Evolutionary conservation across 2,329 filamentous ascomycete genomes (phyloP).

Genomic region (Penicillium oxalicum): DNA sequence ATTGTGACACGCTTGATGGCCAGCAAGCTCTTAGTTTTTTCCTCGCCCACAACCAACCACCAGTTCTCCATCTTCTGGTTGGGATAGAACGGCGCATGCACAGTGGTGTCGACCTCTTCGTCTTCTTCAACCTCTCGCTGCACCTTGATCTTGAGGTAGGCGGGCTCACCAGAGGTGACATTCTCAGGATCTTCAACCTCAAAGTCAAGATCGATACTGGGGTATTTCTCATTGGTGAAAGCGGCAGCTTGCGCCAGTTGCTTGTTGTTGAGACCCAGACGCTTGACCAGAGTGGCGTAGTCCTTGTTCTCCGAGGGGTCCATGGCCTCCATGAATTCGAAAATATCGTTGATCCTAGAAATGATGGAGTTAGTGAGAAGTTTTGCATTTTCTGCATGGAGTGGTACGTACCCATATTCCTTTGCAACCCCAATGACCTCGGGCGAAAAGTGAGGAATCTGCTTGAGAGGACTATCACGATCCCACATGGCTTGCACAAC

Average conservation of each 20-base stretch:
- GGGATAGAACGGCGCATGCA: slow-evolving; percentile 94
- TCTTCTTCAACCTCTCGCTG: slow-evolving; percentile 72
- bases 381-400: slow-evolving; percentile 17
- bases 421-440: slow-evolving; percentile 78
- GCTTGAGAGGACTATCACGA: slow-evolving; percentile 90
- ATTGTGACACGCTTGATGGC: slow-evolving; percentile 95
- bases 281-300: slow-evolving; percentile 69
- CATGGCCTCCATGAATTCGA: slow-evolving; percentile 99
- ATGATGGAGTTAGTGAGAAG: slow-evolving; percentile 16
- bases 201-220: slow-evolving; percentile 87
- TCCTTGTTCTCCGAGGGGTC: slow-evolving; percentile 86
- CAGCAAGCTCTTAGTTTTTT: slow-evolving; percentile 77
- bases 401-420: slow-evolving; percentile 60
- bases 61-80: slow-evolving; percentile 91
- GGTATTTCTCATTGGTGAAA: slow-evolving; percentile 95
- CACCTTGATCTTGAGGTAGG: slow-evolving; percentile 77
- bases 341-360: slow-evolving; percentile 80
- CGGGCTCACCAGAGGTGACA: slow-evolving; percentile 71
- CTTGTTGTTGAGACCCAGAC: slow-evolving; percentile 69
- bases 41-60: slow-evolving; percentile 96
- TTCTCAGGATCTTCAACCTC: slow-evolving; percentile 74
- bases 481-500: slow-evolving; percentile 99
- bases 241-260: slow-evolving; percentile 84
- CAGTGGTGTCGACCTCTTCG: slow-evolving; percentile 70
- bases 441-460: slow-evolving; percentile 89